Conservation (phyloP, 176 grass and related monocot genomes). For the Carex myosuroides region DNA sequence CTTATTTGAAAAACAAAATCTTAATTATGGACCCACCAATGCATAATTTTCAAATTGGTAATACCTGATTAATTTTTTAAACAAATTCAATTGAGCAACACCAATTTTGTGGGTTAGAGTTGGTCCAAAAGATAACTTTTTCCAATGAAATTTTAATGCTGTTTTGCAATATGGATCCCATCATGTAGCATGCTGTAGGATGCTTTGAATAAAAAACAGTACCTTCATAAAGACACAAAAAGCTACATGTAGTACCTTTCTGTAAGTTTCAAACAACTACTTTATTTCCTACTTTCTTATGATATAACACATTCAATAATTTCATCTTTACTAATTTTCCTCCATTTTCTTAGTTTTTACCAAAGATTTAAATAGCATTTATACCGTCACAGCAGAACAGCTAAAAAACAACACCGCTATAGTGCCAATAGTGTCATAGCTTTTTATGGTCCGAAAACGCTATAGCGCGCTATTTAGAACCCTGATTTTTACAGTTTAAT, state of each 20-base stretch:
- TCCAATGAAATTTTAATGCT: neutral
- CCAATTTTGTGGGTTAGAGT: neutral
- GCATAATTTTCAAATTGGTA: neutral
- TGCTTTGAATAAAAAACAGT: constrained; percentile 15
- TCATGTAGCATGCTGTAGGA: constrained; percentile 6
- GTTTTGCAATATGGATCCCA: constrained; percentile 16
- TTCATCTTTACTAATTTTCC: neutral
- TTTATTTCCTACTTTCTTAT: neutral
- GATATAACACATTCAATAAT: neutral
- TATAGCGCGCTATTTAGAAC: too few relatives aligned
- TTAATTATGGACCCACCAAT: neutral
- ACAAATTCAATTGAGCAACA: neutral
- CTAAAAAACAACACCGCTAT: too few relatives aligned
- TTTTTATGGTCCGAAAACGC: too few relatives aligned
- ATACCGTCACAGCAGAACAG: too few relatives aligned
- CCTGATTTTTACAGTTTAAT: neutral
- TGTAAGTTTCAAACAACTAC: constrained; percentile 19
- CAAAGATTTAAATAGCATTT: too few relatives aligned
- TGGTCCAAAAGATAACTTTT: constrained; percentile 18
- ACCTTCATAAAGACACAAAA: constrained; percentile 23
- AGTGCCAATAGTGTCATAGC: too few relatives aligned
- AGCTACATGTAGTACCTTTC: constrained; percentile 21
- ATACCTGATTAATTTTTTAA: neutral
- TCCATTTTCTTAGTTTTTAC: neutral
- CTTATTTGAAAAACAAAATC: too few relatives aligned